phyloP scores from a whole-genome alignment of 176 grass and related monocot genomes.

The Poa annua region DNA sequence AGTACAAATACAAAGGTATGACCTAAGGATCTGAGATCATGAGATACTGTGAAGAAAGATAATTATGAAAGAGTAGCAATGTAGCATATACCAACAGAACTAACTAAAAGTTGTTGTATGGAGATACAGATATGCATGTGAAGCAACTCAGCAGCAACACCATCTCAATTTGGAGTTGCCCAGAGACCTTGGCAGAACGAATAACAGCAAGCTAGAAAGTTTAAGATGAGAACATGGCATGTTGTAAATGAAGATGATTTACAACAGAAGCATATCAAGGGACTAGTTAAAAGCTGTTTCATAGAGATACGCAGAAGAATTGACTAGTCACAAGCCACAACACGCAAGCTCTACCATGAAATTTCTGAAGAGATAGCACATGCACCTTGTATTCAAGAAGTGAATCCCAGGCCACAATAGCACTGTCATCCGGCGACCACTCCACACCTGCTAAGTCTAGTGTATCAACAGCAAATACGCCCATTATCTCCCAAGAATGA shows the following conservation, averaged over 20 bases:
- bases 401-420: slow-evolving; percentile 95
- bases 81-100: neutral
- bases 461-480: slow-evolving; percentile 78
- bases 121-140: slow-evolving; percentile 11
- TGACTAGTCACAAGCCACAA: slow-evolving; percentile 16
- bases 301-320: neutral
- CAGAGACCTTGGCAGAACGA: neutral
- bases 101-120: neutral
- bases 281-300: slow-evolving; percentile 14
- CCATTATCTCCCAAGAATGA: slow-evolving; percentile 95
- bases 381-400: slow-evolving; percentile 94
- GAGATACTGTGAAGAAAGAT: neutral
- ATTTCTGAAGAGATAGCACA: slow-evolving; percentile 26
- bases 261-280: slow-evolving; percentile 11
- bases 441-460: slow-evolving; percentile 84
- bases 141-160: slow-evolving; percentile 5
- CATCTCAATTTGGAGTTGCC: neutral
- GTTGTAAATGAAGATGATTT: slow-evolving; percentile 9
- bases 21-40: neutral
- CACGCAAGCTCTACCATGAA: neutral
- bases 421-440: slow-evolving; percentile 92
- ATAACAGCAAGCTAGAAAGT: slow-evolving; percentile 23
- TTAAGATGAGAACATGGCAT: slow-evolving; percentile 21
- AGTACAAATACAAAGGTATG: neutral
- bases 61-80: neutral